phyloP scores from a whole-genome alignment of 257 asterid species.

The Lavandula angustifolia region DNA sequence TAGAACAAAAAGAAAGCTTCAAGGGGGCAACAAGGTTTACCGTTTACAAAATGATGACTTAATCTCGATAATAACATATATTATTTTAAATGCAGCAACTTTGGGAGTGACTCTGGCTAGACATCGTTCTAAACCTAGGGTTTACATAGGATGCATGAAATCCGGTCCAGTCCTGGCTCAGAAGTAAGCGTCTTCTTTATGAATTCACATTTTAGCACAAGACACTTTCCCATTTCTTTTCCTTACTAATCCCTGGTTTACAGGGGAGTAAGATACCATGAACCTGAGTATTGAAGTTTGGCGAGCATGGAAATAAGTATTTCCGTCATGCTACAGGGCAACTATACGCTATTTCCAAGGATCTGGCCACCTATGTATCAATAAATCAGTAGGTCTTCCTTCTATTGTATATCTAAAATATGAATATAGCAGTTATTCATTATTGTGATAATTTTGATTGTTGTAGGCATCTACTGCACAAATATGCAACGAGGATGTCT shows the following conservation, averaged over 20 bases:
- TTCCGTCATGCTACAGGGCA: constrained; percentile 97
- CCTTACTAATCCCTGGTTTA: constrained; percentile 16
- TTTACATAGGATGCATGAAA: constrained; percentile 94
- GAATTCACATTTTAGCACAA: not conserved
- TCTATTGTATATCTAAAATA: not conserved
- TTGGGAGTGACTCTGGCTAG: constrained; percentile 77
- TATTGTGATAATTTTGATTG: constrained; percentile 19
- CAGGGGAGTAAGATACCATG: constrained; percentile 92
- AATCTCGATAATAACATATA: not conserved
- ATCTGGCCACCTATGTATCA: constrained; percentile 78
- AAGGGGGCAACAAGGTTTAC: not conserved
- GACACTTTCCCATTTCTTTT: constrained; percentile 1
- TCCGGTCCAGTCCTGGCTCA: constrained; percentile 92
- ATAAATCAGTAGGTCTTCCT: constrained; percentile 63
- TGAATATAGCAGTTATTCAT: constrained; percentile 14
- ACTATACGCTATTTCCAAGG: constrained; percentile 84
- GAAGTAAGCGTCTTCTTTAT: constrained; percentile 54
- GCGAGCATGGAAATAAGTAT: constrained; percentile 88
- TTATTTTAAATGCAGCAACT: constrained; percentile 53
- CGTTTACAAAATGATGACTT: not conserved
- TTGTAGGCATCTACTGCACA: constrained; percentile 74
- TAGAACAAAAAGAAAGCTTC: not conserved
- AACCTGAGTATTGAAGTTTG: constrained; percentile 94
- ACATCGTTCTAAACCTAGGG: constrained; percentile 74
- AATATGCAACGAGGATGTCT: constrained; percentile 90